Conservation (phyloP, 768 basidiomycete species). For the Ramaria sp. region DNA sequence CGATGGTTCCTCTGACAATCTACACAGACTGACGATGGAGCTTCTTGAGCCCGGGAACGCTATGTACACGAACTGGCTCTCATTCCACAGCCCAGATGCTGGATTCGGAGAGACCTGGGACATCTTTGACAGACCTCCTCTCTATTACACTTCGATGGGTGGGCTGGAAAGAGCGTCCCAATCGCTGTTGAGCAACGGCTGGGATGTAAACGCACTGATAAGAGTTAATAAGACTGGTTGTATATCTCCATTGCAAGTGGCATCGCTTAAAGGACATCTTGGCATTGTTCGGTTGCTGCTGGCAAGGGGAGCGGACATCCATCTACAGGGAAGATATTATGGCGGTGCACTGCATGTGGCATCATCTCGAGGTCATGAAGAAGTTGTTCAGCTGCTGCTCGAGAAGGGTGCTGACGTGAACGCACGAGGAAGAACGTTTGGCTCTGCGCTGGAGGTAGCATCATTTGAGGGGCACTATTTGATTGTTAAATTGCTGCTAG, state of each 20-base stretch:
- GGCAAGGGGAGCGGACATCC: slow-evolving; percentile 6
- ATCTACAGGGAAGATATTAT: slow-evolving; percentile 4
- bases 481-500: not conserved
- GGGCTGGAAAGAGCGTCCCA: no score
- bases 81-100: no score
- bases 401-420: slow-evolving; percentile 10
- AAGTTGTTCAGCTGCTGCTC: slow-evolving; percentile 5
- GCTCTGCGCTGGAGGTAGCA: not conserved
- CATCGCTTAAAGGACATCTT: not conserved
- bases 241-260: slow-evolving; percentile 2
- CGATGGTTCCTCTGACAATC: not conserved
- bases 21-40: not conserved
- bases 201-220: no score
- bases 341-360: not conserved
- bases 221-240: not conserved
- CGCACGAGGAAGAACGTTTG: slow-evolving; percentile 2
- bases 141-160: no score
- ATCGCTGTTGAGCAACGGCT: no score
- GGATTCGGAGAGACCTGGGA: no score
- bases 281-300: slow-evolving; percentile 6
- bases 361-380: not conserved
- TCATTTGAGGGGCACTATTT: not conserved
- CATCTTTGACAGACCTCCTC: no score
- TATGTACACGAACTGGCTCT: no score
- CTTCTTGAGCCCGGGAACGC: not conserved